These are phyloP conservation scores for Mycena capillaripes DNA, from an alignment of 768 basidiomycete species.

Conservation along the genomic window DNA sequence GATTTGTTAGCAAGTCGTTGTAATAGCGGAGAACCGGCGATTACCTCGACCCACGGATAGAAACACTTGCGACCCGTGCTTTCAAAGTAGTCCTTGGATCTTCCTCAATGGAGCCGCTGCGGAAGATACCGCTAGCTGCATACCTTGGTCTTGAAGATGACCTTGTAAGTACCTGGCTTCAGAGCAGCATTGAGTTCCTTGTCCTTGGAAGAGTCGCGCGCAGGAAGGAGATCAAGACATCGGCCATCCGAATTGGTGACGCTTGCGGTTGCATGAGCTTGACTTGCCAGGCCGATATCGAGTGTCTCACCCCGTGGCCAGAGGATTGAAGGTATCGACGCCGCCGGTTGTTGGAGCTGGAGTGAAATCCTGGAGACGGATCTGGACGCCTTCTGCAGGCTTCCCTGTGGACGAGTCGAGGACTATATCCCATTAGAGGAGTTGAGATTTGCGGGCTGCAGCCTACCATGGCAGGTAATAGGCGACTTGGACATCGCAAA, in stretches of 20 bases:
- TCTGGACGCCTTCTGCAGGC: conserved; percentile 79
- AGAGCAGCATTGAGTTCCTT: conserved; percentile 60
- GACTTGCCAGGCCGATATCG: background rate
- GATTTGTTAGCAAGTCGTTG: background rate
- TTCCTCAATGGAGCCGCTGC: too few species aligned
- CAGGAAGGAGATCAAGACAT: conserved; percentile 81
- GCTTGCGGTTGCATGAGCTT: conserved; percentile 52
- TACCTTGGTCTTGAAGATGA: conserved; percentile 77
- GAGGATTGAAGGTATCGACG: conserved; percentile 61
- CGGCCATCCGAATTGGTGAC: conserved; percentile 87
- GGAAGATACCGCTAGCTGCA: too few species aligned
- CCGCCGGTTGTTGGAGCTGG: conserved; percentile 44
- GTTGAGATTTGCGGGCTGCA: background rate
- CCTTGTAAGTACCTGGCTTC: conserved; percentile 80
- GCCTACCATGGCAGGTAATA: conserved; percentile 91
- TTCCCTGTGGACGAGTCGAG: conserved; percentile 89
- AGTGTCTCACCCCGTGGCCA: conserved; percentile 73
- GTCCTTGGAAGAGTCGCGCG: conserved; percentile 60
- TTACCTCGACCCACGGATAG: conserved; percentile 93
- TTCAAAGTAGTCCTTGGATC: conserved; percentile 74
- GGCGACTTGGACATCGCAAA: conserved; percentile 73
- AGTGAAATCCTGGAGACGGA: conserved; percentile 68
- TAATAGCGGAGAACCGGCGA: background rate
- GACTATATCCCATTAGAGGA: conserved; percentile 59
- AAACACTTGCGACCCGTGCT: conserved; percentile 75